Evolutionary conservation across 441 rosid genomes (phyloP).

Genomic region (Populus hybrid): DNA sequence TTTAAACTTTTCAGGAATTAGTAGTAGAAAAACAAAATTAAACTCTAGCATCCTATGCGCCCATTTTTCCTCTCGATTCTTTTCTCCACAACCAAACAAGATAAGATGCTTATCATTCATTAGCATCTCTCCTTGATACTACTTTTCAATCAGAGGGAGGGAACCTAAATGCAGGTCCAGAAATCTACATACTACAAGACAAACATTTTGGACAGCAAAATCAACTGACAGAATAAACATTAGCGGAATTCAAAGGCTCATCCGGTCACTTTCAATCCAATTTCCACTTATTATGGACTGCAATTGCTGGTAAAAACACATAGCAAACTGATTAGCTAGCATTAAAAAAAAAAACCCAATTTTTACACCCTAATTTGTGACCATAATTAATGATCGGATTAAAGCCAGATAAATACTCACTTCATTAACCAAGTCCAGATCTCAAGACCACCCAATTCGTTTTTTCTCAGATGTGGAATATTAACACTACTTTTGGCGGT

Average conservation of each 20-base stretch:
- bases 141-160: not conserved
- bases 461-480: not conserved
- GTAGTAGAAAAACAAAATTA: not conserved
- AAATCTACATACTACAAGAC: not conserved
- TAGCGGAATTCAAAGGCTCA: not conserved
- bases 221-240: not conserved
- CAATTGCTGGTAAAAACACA: not conserved
- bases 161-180: not conserved
- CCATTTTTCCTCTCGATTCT: not conserved
- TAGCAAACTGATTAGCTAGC: not conserved
- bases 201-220: not conserved
- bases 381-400: not conserved
- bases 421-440: slow-evolving; percentile 10
- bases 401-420: not conserved
- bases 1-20: not conserved
- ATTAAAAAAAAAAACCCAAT: not conserved
- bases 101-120: not conserved
- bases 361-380: not conserved
- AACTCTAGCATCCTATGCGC: not conserved
- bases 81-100: not conserved
- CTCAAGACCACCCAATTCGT: slow-evolving; percentile 4
- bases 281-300: not conserved
- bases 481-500: not conserved
- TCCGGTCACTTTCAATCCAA: not conserved
- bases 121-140: not conserved